phyloP scores from a whole-genome alignment of 164 flowering plant species.

The Tetrastigma voinierianum region DNA sequence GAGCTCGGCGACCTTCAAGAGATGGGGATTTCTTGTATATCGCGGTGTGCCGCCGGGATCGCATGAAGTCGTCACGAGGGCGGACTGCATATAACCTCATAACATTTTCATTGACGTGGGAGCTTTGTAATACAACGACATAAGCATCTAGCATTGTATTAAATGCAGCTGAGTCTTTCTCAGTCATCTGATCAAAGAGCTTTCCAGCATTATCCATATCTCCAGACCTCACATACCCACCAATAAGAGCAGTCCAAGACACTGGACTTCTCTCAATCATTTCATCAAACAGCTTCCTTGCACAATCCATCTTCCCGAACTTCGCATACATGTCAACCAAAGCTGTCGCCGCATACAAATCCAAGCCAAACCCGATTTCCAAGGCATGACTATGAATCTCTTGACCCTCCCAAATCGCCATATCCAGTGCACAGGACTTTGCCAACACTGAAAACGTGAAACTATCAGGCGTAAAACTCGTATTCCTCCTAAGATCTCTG shows the following conservation, averaged over 20 bases:
- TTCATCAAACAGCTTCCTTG: slow-evolving; percentile 66
- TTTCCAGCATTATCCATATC: slow-evolving; percentile 38
- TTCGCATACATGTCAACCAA: slow-evolving; percentile 77
- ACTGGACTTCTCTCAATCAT: slow-evolving; percentile 60
- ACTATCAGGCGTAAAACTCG: slow-evolving; percentile 45
- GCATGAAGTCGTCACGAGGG: no score
- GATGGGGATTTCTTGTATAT: no score
- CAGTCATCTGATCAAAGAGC: slow-evolving; percentile 57
- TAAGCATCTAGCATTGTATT: slow-evolving; percentile 69
- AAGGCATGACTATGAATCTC: slow-evolving; percentile 54
- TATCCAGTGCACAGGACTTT: slow-evolving; percentile 46
- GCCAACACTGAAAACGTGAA: slow-evolving; percentile 55
- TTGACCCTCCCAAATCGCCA: slow-evolving; percentile 42
- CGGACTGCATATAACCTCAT: no score
- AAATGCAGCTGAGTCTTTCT: slow-evolving; percentile 49
- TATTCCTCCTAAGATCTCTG: slow-evolving; percentile 33
- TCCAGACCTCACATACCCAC: slow-evolving; percentile 65
- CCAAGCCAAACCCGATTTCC: slow-evolving; percentile 49
- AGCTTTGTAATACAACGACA: no score
- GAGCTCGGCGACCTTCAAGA: no score
- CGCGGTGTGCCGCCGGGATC: no score
- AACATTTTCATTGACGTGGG: no score
- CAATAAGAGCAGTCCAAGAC: slow-evolving; percentile 69
- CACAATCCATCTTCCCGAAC: slow-evolving; percentile 37
- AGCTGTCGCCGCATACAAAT: slow-evolving; percentile 63